Conservation (phyloP, 2,329 filamentous ascomycete genomes). For the Talaromyces marneffei region DNA sequence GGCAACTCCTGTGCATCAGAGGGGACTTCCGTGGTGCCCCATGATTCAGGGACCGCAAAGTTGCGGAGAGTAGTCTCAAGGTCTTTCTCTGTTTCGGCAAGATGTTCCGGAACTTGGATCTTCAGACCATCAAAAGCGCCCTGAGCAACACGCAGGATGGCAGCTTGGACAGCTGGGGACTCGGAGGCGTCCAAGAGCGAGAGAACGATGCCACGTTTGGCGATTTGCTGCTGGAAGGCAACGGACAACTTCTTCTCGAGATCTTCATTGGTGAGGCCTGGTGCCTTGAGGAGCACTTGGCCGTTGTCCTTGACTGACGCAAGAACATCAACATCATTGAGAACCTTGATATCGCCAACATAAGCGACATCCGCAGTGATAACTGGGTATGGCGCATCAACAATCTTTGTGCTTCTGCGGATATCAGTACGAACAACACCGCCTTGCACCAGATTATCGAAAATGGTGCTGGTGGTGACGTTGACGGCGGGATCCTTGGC, state of each 20-base stretch:
- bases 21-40: constrained; percentile 61
- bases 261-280: constrained; percentile 79
- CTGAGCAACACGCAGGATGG: constrained; percentile 73
- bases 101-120: constrained; percentile 56
- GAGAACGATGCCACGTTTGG: constrained; percentile 64
- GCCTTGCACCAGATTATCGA: constrained; percentile 63
- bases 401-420: constrained; percentile 70
- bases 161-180: constrained; percentile 66
- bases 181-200: constrained; percentile 70
- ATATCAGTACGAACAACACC: constrained; percentile 80
- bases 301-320: constrained; percentile 64
- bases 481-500: constrained; percentile 57
- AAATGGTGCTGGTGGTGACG: constrained; percentile 53
- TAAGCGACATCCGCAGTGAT: constrained; percentile 72
- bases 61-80: constrained; percentile 65
- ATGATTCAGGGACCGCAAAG: constrained; percentile 71
- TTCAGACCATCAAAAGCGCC: constrained; percentile 62
- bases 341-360: constrained; percentile 71
- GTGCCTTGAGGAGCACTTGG: constrained; percentile 68
- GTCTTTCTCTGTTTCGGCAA: constrained; percentile 55
- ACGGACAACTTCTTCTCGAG: constrained; percentile 76
- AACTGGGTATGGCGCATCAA: constrained; percentile 79
- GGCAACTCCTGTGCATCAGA: constrained; percentile 45
- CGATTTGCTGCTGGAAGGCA: constrained; percentile 64
- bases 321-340: constrained; percentile 71